A percentile compares a stretch with the other conserved stretches of the same genome.
These are phyloP conservation scores for Phaffia tasmanica DNA, from an alignment of 768 basidiomycete species.

Conservation along the genomic window DNA sequence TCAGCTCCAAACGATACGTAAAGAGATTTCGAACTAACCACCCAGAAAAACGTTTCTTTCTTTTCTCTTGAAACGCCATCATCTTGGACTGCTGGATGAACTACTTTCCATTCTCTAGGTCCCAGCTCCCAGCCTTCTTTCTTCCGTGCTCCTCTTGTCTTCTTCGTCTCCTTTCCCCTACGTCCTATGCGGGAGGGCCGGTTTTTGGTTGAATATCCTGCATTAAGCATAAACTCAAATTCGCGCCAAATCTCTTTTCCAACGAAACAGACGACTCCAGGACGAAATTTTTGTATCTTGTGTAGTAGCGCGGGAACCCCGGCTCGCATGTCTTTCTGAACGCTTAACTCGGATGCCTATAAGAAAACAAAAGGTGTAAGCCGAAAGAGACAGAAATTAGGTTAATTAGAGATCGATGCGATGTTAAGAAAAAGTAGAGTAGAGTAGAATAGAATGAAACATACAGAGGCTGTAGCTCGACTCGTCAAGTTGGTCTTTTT, in stretches of 20 bases:
- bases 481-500: constrained; percentile 45
- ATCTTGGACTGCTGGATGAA: background rate
- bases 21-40: constrained; percentile 1
- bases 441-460: constrained; percentile 41
- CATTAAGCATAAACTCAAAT: constrained; percentile 32
- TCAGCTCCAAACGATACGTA: background rate
- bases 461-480: constrained; percentile 51
- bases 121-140: background rate
- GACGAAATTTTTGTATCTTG: constrained; percentile 51
- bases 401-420: constrained; percentile 53
- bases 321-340: constrained; percentile 33
- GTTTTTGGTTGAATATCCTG: background rate
- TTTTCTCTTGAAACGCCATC: background rate
- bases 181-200: background rate
- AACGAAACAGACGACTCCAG: constrained; percentile 64
- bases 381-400: constrained; percentile 41
- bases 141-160: constrained; percentile 2
- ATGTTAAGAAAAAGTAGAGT: background rate
- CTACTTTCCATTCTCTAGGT: constrained; percentile 12
- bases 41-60: constrained; percentile 19
- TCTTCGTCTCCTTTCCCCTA: background rate
- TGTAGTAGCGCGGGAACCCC: constrained; percentile 51
- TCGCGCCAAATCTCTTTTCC: constrained; percentile 57
- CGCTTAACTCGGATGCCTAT: constrained; percentile 37
- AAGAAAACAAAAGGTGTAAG: background rate